A percentile compares a stretch with the other conserved stretches of the same genome.
phyloP scores from a whole-genome alignment of 2,329 filamentous ascomycete species.

The Aspergillus alliaceus region DNA sequence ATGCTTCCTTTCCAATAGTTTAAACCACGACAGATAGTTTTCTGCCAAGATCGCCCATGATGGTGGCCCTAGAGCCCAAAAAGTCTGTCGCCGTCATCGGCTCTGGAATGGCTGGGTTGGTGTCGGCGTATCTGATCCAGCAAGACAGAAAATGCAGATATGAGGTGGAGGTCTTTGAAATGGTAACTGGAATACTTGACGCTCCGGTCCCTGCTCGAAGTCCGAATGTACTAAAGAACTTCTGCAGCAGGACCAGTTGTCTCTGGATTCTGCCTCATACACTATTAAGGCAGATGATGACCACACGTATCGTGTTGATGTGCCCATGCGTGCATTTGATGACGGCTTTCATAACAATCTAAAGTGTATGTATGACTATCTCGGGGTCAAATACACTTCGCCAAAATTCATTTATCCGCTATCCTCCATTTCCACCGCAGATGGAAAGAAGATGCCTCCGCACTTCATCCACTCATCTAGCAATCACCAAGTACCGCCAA shows the following conservation, averaged over 20 bases:
- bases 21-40: neutral
- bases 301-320: slow-evolving; percentile 41
- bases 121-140: slow-evolving; percentile 47
- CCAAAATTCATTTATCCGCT: slow-evolving; percentile 47
- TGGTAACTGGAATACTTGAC: slow-evolving; percentile 29
- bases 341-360: slow-evolving; percentile 58
- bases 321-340: slow-evolving; percentile 55
- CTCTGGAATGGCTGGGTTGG: slow-evolving; percentile 51
- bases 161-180: slow-evolving; percentile 48
- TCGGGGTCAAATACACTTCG: slow-evolving; percentile 52
- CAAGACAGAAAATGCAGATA: slow-evolving; percentile 43
- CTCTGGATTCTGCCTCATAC: slow-evolving; percentile 48
- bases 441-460: slow-evolving; percentile 6
- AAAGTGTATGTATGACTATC: slow-evolving; percentile 56
- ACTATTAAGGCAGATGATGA: slow-evolving; percentile 28
- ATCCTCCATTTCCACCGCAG: slow-evolving; percentile 50
- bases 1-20: neutral
- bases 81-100: slow-evolving; percentile 47
- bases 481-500: slow-evolving; percentile 13
- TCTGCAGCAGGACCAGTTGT: slow-evolving; percentile 42
- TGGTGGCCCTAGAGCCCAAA: neutral
- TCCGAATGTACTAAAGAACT: neutral
- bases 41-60: neutral
- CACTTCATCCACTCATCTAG: slow-evolving; percentile 21
- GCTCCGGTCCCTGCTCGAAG: neutral